Base-by-base conservation (phyloP, 768 basidiomycete genomes). In the Amanita polypyramis region DNA sequence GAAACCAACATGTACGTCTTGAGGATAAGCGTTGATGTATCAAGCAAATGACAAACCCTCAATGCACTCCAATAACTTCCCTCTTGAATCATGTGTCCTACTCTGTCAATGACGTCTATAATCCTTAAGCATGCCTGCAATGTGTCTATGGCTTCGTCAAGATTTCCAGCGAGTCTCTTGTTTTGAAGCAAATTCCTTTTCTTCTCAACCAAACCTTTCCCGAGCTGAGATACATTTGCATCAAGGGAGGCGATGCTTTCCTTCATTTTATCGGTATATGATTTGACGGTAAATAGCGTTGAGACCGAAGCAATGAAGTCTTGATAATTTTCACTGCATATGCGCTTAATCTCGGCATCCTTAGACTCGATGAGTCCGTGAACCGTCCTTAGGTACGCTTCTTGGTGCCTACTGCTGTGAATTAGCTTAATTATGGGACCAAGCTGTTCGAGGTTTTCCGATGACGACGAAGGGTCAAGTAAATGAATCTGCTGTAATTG, bases 281-380 rank as follows among this genome's bases (percentile, higher is more conserved):
- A 91, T 63, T 97, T 85, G 62, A 99, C 91, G 40, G 85, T 85
- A 65, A 97, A 85, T 52, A 99, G 73, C 2, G 93, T 97, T n/a
- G 92, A 91, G 12, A 97, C 93, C 15, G 94, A 96, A 23, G 85
- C 83, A 29, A 97, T 93, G 57, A 99, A 99, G 66, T 98, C 95
- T 66, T 94, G 91, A 59, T 98, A 97, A 64, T 98, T 98, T 55
- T 92, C 87, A 49, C 82, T 79, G 67, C 96, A 98, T 63, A 97
- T 93, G 51, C 78, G 80, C 68, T 98, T 91, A 63, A 99, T 99
- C 65, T 98, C 95, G 52, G 77, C 74, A 62, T 99, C 96, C 68
- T 97, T 96, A 54, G 92, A 81, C 58, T 91, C 82, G 51, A 97
- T 85, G 58, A 97, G 85, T n/a, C 70, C 73, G 58, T 88, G 84